Conservation (phyloP, 345 rosid species). For the Camelina hispida region DNA sequence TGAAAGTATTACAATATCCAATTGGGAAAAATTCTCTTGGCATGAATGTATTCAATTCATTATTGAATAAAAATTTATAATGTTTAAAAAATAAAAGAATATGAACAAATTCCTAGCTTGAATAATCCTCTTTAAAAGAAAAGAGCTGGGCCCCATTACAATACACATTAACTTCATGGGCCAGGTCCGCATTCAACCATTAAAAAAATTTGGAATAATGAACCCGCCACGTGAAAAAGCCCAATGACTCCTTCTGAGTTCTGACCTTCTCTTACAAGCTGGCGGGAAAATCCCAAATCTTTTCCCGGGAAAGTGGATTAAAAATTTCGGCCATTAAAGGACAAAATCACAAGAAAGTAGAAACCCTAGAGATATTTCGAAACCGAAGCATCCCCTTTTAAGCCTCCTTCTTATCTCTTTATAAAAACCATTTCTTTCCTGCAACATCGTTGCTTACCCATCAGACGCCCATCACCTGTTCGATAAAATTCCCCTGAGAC, state of each 20-base stretch:
- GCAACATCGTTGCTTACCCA: neutral
- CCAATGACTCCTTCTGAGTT: neutral
- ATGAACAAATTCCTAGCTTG: too few relatives aligned
- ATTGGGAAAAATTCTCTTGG: too few relatives aligned
- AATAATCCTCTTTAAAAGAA: neutral
- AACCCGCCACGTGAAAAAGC: conserved; percentile 30
- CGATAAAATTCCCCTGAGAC: conserved; percentile 11
- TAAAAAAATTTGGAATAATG: neutral
- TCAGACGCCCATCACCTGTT: neutral
- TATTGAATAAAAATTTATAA: too few relatives aligned
- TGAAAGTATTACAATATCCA: neutral
- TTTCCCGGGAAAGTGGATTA: conserved; percentile 21
- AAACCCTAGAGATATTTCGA: conserved; percentile 29
- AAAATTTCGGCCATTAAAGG: conserved; percentile 25
- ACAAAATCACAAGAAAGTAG: conserved; percentile 5
- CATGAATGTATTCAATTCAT: too few relatives aligned
- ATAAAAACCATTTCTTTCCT: conserved; percentile 6
- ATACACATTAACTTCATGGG: conserved; percentile 17
- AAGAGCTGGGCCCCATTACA: neutral
- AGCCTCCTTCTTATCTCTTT: conserved; percentile 32
- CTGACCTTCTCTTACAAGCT: conserved; percentile 15
- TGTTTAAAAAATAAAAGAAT: too few relatives aligned
- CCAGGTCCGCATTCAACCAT: conserved; percentile 28
- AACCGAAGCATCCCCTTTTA: conserved; percentile 13
- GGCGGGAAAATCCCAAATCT: conserved; percentile 48